phyloP scores from a whole-genome alignment of 2,329 filamentous ascomycete genomes.

The Fusarium sp. region DNA sequence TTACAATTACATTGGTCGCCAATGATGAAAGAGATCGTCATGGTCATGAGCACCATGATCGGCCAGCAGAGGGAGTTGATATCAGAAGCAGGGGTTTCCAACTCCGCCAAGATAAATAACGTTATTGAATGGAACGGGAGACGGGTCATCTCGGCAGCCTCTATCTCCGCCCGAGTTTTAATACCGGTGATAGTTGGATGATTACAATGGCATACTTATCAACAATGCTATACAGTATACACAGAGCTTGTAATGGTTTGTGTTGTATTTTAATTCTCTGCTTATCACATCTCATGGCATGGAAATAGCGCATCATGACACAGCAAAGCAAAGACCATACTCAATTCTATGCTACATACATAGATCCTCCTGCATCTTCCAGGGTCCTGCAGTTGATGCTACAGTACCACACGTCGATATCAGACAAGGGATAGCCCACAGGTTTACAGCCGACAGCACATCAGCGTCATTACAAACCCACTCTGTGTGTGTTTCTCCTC shows the following conservation, averaged over 20 bases:
- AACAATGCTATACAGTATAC: not conserved
- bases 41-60: not conserved
- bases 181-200: not conserved
- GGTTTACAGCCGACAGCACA: conserved; percentile 12
- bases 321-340: not conserved
- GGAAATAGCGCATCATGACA: conserved; percentile 7
- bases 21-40: not conserved
- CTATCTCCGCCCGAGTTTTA: not conserved
- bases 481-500: conserved; percentile 4
- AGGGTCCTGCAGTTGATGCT: conserved; percentile 23
- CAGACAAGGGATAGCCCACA: conserved; percentile 12
- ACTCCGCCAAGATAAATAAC: not conserved
- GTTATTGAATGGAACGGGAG: not conserved
- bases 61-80: not conserved
- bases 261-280: not conserved
- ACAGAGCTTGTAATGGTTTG: not conserved
- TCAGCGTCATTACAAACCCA: conserved; percentile 13
- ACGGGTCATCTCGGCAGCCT: conserved; percentile 2
- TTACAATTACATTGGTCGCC: not conserved
- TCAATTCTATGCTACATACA: not conserved
- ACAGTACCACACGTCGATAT: conserved; percentile 17
- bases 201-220: not conserved
- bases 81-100: not conserved
- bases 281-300: conserved; percentile 1
- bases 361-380: not conserved